Evolutionary conservation across 306 rosid genomes (phyloP), one percentile per base, ranked within the genome.

Genomic region (Vachellia collinsii): DNA sequence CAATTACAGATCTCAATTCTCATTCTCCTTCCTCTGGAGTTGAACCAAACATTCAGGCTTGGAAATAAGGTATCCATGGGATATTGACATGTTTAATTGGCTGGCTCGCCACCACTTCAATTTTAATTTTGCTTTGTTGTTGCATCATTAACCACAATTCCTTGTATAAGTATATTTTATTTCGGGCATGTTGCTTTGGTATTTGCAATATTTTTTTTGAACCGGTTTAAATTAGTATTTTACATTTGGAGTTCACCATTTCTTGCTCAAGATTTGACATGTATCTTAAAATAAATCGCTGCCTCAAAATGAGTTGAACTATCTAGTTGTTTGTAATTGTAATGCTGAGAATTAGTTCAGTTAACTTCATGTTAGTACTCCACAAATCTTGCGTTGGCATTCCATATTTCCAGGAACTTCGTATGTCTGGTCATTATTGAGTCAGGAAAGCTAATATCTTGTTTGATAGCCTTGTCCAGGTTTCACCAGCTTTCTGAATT

Each of bases 401-500:
- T 62, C n/a, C 68, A 75, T 43, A 34, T 81, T 66, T 29, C 22
- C n/a, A 29, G 42, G 16, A 11, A 44, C 70, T 58, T 44, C 17
- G 43, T 22, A 0, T 13, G 17, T 51, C 37, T 54, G 16, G 66
- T 38, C 39, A 29, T 68, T 67, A 61, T 51, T 70, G 61, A 65
- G 48, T 76, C 8, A 11, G 19, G 61, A 72, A 84, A 48, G 39
- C 85, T 87, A 84, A 83, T 80, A 70, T 69, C 68, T 58, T 61
- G 50, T 72, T 59, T 87, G 73, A 70, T 77, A 19, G 72, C 78
- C 68, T 77, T 86, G 76, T 29, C 73, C 97, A 94, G 99, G 71
- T 94, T 94, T 86, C 99, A 94, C 79, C 95, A 80, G 80, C 97
- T 94, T 80, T 84, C 94, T 23, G 99, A 94, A 77, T 94, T 94